These are phyloP conservation scores for Neofusicoccum parvum DNA, from an alignment of 2,329 filamentous ascomycete genomes.

Conservation along the genomic window DNA sequence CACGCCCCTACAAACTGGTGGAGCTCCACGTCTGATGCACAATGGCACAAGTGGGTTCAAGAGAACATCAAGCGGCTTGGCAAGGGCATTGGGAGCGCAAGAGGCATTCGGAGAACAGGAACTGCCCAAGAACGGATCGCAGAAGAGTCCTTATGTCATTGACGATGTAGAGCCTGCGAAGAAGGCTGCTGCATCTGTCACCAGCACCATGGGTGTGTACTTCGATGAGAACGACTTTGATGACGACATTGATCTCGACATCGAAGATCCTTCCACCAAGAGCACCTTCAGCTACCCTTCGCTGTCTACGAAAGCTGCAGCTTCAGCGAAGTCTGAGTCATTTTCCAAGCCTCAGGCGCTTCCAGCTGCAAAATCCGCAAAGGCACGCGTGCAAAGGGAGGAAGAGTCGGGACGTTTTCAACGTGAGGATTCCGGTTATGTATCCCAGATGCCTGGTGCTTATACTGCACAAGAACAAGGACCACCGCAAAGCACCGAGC, in stretches of 20 bases:
- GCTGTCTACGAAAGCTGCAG: slow-evolving; percentile 30
- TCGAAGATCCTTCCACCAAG: slow-evolving; percentile 60
- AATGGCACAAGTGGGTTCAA: slow-evolving; percentile 44
- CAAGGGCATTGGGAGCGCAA: slow-evolving; percentile 44
- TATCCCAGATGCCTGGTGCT: slow-evolving; percentile 26
- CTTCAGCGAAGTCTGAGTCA: not conserved
- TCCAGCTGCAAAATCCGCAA: not conserved
- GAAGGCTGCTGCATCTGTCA: slow-evolving; percentile 39
- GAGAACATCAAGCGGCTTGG: slow-evolving; percentile 49
- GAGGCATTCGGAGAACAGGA: slow-evolving; percentile 35
- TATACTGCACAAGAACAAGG: not conserved
- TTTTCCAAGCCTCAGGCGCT: not conserved
- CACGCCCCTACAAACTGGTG: not conserved
- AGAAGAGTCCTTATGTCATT: not conserved
- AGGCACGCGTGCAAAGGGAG: not conserved
- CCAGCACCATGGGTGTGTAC: slow-evolving; percentile 48
- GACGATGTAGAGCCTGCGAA: slow-evolving; percentile 31
- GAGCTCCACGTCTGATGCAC: not conserved
- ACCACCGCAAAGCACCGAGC: slow-evolving; percentile 55
- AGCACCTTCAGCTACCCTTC: slow-evolving; percentile 45
- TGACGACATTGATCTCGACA: slow-evolving; percentile 76
- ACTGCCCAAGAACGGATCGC: slow-evolving; percentile 9
- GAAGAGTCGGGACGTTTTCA: not conserved
- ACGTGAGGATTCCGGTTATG: slow-evolving; percentile 17
- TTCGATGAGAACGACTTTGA: slow-evolving; percentile 85